Percentiles rank a stretch among this genome's conserved stretches.
These are phyloP conservation scores for Metschnikowia hibisci DNA, from an alignment of 805 yeast species.

Conservation along the genomic window DNA sequence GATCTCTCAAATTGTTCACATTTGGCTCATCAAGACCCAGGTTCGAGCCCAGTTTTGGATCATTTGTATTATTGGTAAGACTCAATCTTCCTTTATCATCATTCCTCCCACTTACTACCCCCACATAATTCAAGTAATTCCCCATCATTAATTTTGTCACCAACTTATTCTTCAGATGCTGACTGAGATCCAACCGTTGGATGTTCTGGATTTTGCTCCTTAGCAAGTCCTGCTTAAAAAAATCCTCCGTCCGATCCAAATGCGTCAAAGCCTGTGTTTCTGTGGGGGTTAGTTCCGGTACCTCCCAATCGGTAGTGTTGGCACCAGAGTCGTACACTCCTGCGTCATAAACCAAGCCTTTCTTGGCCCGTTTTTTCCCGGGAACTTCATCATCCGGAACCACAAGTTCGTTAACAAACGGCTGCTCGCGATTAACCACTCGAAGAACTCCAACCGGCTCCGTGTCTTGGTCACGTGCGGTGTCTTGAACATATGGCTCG, in stretches of 20 bases:
- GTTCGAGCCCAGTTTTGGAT: no score
- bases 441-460: conserved; percentile 56
- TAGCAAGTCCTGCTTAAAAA: conserved; percentile 36
- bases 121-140: conserved; percentile 50
- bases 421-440: conserved; percentile 45
- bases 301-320: conserved; percentile 18
- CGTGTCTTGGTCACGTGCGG: conserved; percentile 24
- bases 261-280: conserved; percentile 36
- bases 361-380: conserved; percentile 9
- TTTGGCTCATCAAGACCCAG: no score
- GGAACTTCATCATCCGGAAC: conserved; percentile 40
- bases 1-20: no score
- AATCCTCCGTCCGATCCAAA: conserved; percentile 34
- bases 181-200: conserved; percentile 36
- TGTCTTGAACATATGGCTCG: conserved; percentile 5
- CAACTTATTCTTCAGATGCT: conserved; percentile 44
- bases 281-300: conserved; percentile 35
- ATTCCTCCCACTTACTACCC: conserved; percentile 12
- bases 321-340: conserved; percentile 12
- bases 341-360: conserved; percentile 11
- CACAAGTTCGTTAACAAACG: conserved; percentile 49
- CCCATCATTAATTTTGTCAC: conserved; percentile 69
- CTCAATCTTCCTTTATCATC: conserved; percentile 3
- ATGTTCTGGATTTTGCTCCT: conserved; percentile 49
- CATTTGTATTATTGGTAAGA: no score